Base-by-base conservation (phyloP, 2,329 filamentous ascomycete genomes). In the Nectriaceae sp. region DNA sequence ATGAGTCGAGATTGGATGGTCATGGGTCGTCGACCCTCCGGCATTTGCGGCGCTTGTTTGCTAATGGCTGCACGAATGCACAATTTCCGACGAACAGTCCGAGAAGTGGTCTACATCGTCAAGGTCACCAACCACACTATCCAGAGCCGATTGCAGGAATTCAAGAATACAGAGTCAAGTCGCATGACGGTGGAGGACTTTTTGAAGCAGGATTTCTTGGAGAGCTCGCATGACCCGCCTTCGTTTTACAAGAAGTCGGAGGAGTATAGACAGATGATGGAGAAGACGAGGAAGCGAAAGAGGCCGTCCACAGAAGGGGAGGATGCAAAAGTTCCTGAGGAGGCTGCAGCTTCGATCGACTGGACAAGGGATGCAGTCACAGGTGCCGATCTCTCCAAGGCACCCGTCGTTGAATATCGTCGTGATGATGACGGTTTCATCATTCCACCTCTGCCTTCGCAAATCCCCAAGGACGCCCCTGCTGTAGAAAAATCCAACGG, bases 1-100 rank as follows among this genome's bases (percentile, higher is more conserved):
- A 97, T 99, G 94, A 92, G 90, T 56, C 80, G 90, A 45, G 94
- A 99, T 71, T 97, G 94, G 92, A 97, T 99, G 83, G 87, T 92
- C 40, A 90, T 92, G 66, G 94, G 94, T 60, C 88, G 94, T 63
- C 87, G 94, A 35, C 94, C 94, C 15, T 93, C 93, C 5, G 94
- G 94, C 57, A 87, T 97, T 46, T 97, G 92, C 67, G 94, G 94
- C 53, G 94, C 94, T 11, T 96, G 92, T 57, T 80, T 99, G 40
- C 89, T 99, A 52, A 87, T 99, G 67, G 94, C 94, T 5, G 93
- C 94, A 8, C 88, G 94, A 44, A 97, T 97, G 88, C 96, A 97
- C 79, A 97, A 97, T 70, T 99, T 95, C 66, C 88, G 93, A 38
- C 86, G 94, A 16, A 96, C 91, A 0, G 85, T 96, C 11, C 84